Evolutionary conservation across 1,139 yeast species (phyloP).

Genomic region (Neolecta irregularis): DNA sequence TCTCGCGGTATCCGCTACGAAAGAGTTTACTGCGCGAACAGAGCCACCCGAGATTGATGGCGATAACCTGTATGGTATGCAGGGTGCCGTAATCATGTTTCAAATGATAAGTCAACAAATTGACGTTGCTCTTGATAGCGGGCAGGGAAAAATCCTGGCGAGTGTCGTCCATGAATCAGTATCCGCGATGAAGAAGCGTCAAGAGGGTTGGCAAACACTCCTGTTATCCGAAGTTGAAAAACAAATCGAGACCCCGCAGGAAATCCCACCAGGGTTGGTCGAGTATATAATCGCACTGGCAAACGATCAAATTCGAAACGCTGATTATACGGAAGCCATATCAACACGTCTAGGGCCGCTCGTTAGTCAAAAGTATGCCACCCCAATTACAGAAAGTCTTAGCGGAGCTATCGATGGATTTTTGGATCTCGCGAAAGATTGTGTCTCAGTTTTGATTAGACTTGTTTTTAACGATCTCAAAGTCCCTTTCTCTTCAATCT

Average conservation of each 20-base stretch:
- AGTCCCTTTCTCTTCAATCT: conserved; percentile 33
- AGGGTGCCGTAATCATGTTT: conserved; percentile 56
- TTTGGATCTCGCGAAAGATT: conserved; percentile 57
- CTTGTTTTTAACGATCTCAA: conserved; percentile 59
- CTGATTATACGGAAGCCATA: conserved; percentile 63
- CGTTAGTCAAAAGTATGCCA: conserved; percentile 51
- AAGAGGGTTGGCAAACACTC: conserved; percentile 24
- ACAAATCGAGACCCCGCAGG: conserved; percentile 25
- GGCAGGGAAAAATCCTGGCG: conserved; percentile 63
- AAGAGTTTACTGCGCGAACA: conserved; percentile 47
- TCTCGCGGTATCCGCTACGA: conserved; percentile 36
- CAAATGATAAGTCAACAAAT: conserved; percentile 79
- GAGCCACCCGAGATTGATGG: conserved; percentile 62
- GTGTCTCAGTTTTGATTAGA: conserved; percentile 46
- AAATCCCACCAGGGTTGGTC: conserved; percentile 59
- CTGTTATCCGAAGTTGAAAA: conserved; percentile 44
- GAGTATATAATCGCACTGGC: conserved; percentile 77
- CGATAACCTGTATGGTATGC: conserved; percentile 45
- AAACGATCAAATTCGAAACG: conserved; percentile 76
- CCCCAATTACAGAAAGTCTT: conserved; percentile 39
- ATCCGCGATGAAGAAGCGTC: conserved; percentile 43
- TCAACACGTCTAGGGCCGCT: conserved; percentile 47
- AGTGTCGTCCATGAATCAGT: conserved; percentile 76
- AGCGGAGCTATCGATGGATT: conserved; percentile 59
- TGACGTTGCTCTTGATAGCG: conserved; percentile 82